phyloP scores from a whole-genome alignment of 1,284 basidiomycete genomes.

The Phlebopus sp. region DNA sequence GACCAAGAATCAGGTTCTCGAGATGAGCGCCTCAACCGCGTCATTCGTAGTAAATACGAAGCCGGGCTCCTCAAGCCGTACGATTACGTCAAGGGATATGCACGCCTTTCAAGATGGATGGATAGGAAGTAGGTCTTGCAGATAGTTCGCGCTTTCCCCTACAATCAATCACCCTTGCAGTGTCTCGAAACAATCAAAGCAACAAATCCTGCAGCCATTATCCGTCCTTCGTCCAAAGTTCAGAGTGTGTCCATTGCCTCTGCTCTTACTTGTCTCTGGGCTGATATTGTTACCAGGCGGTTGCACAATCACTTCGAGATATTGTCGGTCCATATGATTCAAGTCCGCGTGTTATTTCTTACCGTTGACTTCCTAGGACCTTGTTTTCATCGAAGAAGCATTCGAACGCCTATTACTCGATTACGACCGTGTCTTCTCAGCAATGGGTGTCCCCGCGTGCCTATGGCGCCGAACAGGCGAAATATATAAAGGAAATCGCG shows the following conservation, averaged over 20 bases:
- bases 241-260: conserved; percentile 48
- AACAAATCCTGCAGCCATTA: conserved; percentile 86
- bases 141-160: not conserved
- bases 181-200: conserved; percentile 85
- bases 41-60: conserved; percentile 96
- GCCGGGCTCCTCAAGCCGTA: conserved; percentile 94
- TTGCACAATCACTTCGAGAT: conserved; percentile 87
- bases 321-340: conserved; percentile 48
- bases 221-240: conserved; percentile 93
- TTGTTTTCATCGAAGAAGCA: conserved; percentile 97
- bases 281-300: conserved; percentile 49
- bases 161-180: conserved; percentile 35
- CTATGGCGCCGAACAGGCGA: conserved; percentile 97
- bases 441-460: conserved; percentile 95
- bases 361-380: conserved; percentile 51
- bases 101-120: conserved; percentile 91
- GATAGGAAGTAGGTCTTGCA: conserved; percentile 69
- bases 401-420: conserved; percentile 94
- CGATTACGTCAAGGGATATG: conserved; percentile 95
- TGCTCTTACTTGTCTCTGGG: not conserved
- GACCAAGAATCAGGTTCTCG: conserved; percentile 92
- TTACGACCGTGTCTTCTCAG: conserved; percentile 93
- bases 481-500: conserved; percentile 97
- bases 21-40: conserved; percentile 86
- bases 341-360: not conserved